Conservation (phyloP, 2,329 filamentous ascomycete species). For the Fusarium proliferatum region DNA sequence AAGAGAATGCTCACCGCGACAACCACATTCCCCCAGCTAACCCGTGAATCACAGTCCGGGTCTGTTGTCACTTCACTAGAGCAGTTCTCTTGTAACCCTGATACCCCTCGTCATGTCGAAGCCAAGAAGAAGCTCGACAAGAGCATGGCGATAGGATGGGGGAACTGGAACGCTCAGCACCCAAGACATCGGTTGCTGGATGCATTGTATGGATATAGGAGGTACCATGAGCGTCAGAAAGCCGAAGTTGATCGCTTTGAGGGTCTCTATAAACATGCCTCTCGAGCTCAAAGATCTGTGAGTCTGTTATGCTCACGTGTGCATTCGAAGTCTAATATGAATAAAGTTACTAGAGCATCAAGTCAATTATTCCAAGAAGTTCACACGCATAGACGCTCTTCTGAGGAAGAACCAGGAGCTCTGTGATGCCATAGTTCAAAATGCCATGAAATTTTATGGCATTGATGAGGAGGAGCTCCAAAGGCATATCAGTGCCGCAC, state of each 20-base stretch:
- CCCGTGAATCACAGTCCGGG: conserved; percentile 16
- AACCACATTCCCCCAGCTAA: conserved; percentile 8
- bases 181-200: conserved; percentile 55
- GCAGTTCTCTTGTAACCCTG: conserved; percentile 32
- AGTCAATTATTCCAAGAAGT: conserved; percentile 67
- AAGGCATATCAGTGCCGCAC: conserved; percentile 53
- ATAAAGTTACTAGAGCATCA: conserved; percentile 63
- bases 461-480: conserved; percentile 58
- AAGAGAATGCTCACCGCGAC: neutral
- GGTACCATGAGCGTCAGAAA: conserved; percentile 50
- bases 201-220: conserved; percentile 52
- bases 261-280: conserved; percentile 51
- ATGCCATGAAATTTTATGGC: conserved; percentile 59
- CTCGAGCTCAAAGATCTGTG: conserved; percentile 49
- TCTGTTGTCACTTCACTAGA: conserved; percentile 43
- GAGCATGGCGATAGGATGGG: conserved; percentile 45
- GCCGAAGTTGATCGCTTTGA: conserved; percentile 52
- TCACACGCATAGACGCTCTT: conserved; percentile 56
- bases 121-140: conserved; percentile 48
- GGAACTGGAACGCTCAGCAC: conserved; percentile 51
- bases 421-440: conserved; percentile 58
- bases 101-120: conserved; percentile 43
- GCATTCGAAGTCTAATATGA: neutral
- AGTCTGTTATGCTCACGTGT: fast-evolving
- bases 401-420: conserved; percentile 58